Evolutionary conservation across 805 yeast genomes (phyloP), one percentile per base, ranked within the genome.

Genomic region (Soucietia sequanensis): DNA sequence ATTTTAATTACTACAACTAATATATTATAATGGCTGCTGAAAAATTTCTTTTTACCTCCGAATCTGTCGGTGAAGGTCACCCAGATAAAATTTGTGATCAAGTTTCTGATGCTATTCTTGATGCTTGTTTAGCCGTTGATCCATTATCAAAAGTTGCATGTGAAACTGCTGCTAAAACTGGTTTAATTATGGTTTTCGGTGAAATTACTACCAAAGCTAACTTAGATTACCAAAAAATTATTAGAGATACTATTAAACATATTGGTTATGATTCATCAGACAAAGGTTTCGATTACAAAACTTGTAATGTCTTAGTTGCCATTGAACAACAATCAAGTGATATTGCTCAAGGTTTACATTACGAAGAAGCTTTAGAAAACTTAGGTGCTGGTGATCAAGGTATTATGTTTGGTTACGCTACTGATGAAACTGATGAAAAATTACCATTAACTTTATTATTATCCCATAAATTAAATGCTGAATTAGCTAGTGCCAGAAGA

Each of bases 341-440:
- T 74, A 93, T 93, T 59, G 99, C 99, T 44, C 98, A 91, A 75
- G 99, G 99, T 80, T 81, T 93, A 62, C 98, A 93, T 73, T 85
- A 85, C 72, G 97, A 93, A 65, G 79, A 83, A 73, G 95, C 85
- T 37, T 75, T 93, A 48, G 99, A 93, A 78, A 95, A 93, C 42
- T 81, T 93, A 60, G 99, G 99, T 70, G 99, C 99, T 49, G 99
- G 99, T 82, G 99, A 93, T 76, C 99, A 93, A 75, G 99, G 99
- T 84, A 93, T 93, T 68, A 93, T 93, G 99, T 93, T 93, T 65
- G 99, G 99, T 71, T 93, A 93, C 70, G 99, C 99, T 55, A 83
- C 98, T 46, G 96, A 93, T 60, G 99, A 93, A 78, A 90, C 99
- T 55, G 95, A 91, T 64, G 98, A 93, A 77, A 82, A 85, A 66